Base-by-base conservation (phyloP, 331 rosid species). In the Erythrophleum ivorense region DNA sequence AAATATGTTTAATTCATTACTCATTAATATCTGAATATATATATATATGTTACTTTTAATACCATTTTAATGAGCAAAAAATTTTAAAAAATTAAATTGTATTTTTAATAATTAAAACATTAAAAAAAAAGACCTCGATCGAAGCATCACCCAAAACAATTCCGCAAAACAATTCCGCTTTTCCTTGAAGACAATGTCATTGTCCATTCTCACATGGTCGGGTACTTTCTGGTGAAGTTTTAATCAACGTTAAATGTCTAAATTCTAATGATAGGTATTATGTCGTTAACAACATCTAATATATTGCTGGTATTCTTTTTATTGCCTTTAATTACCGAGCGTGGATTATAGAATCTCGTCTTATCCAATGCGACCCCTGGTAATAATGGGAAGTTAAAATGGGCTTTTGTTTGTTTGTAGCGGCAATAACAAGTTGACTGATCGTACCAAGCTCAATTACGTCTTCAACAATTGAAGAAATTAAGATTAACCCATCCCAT, bases 401-500 rank as follows among this genome's bases (percentile, higher is more conserved):
- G 40, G 33, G 34, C 7, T 41, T 64, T 55, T 75, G 57, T 33
- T 70, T 69, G 59, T 80, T 66, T 78, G 3, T 69, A 64, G 54
- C 43, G 19, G 16, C 54, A 73, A 66, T 80, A 33, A 58, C 49
- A 46, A 53, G 66, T 60, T 57, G 53, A 40, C 33, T 69, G 63
- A 78, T 79, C 49, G 59, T 78, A 45, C 24, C 66, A 77, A 66
- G 78, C 19, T 69, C 79, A 65, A 67, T 80, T 76, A 75, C 62
- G 43, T 62, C 52, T 73, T 74, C 48, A 38, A 54, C 40, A 6
- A 38, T 38, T 53, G 43, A 24, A 38, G 83, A 49, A 49, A 49
- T 11, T 3, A 18, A 31, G 43, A 53, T 45, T 80, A 50, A 67
- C 46, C 84, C 78, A 69, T 53, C 46, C 82, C 78, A 62, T 80